phyloP scores from a whole-genome alignment of 495 filamentous ascomycete species.

The Neurospora terricola region DNA sequence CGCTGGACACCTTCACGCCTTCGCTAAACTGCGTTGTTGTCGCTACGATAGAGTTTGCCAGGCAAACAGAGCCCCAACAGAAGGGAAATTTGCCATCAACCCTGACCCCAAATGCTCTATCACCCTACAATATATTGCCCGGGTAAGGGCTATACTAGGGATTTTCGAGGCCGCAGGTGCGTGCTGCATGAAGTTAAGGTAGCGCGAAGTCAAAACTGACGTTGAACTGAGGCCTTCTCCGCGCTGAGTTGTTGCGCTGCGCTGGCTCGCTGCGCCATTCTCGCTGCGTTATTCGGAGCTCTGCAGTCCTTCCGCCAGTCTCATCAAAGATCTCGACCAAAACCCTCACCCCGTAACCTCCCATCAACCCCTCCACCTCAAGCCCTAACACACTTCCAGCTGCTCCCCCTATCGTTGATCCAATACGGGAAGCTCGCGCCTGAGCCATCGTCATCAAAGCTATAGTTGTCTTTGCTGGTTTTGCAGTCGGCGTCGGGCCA shows the following conservation, averaged over 20 bases:
- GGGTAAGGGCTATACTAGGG: neutral
- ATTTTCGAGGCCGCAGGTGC: neutral
- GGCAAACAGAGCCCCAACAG: neutral
- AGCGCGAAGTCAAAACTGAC: neutral
- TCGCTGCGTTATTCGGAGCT: neutral
- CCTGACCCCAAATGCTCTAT: too few species aligned
- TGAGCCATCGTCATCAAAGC: neutral
- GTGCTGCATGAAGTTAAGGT: too few species aligned
- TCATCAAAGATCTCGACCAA: neutral
- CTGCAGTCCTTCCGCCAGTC: too few species aligned
- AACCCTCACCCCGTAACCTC: neutral
- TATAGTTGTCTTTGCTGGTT: neutral
- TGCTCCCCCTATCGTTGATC: slow-evolving; percentile 8
- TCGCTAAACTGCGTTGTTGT: neutral
- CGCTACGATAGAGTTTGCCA: neutral
- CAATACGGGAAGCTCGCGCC: neutral
- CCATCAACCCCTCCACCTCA: too few species aligned
- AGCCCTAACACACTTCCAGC: slow-evolving; percentile 7
- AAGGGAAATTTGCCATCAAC: neutral
- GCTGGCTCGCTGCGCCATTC: neutral
- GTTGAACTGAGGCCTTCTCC: neutral
- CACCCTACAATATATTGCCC: neutral
- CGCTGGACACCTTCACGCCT: neutral
- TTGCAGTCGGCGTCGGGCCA: slow-evolving; percentile 12
- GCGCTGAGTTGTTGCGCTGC: neutral